These are phyloP conservation scores for Aureobasidium sp. DNA, from an alignment of 2,329 filamentous ascomycete genomes.

Conservation along the genomic window DNA sequence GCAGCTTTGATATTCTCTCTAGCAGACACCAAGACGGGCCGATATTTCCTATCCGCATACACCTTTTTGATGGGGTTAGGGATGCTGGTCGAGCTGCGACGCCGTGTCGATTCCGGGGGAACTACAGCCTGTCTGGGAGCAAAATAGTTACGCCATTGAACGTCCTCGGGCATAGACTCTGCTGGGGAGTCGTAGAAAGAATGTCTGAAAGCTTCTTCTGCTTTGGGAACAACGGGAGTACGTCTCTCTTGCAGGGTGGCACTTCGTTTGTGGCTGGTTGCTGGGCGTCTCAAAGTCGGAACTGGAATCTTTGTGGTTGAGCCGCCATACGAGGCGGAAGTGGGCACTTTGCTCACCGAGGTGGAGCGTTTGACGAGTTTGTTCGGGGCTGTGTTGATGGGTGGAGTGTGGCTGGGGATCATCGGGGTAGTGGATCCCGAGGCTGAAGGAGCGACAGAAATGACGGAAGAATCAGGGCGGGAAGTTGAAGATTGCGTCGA, in stretches of 20 bases:
- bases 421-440: slow-evolving; percentile 56
- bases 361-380: slow-evolving; percentile 69
- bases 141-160: slow-evolving; percentile 27
- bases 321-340: slow-evolving; percentile 32
- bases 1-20: slow-evolving; percentile 19
- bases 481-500: slow-evolving; percentile 44
- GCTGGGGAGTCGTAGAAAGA: neutral
- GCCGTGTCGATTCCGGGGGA: slow-evolving; percentile 13
- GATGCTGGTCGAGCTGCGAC: slow-evolving; percentile 26
- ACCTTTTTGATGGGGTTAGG: slow-evolving; percentile 29
- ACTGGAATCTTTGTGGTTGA: slow-evolving; percentile 55
- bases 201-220: slow-evolving; percentile 10
- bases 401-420: slow-evolving; percentile 31
- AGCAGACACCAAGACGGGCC: slow-evolving; percentile 24
- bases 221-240: neutral
- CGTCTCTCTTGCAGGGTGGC: slow-evolving; percentile 50
- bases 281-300: slow-evolving; percentile 60
- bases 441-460: slow-evolving; percentile 39
- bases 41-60: slow-evolving; percentile 27
- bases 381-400: slow-evolving; percentile 44
- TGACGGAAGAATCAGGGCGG: slow-evolving; percentile 56
- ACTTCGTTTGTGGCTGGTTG: slow-evolving; percentile 71
- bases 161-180: slow-evolving; percentile 10
- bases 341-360: slow-evolving; percentile 42
- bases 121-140: slow-evolving; percentile 21